Base-by-base conservation (phyloP, 768 basidiomycete genomes). In the Mycena polygramma region DNA sequence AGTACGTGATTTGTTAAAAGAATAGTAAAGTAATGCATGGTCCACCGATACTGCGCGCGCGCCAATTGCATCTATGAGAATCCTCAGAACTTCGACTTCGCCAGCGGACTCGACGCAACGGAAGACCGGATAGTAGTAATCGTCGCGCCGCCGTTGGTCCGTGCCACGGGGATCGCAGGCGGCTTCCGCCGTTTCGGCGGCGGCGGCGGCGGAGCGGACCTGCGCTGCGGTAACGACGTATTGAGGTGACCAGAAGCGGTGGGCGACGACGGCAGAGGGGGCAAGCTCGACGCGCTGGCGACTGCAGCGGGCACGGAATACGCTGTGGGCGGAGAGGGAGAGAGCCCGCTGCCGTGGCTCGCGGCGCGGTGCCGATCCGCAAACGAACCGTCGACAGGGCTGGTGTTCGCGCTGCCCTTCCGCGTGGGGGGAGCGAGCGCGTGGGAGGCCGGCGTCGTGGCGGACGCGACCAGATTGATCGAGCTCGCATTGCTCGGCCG, bases 151-250 rank as follows among this genome's bases (percentile, higher is more conserved):
- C 85, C 75, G 63, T 85, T 83, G 0, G 85, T 85, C 57, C 77
- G 82, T 37, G 82, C 83, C 2, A 85, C 80, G 13, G 93, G 92
- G 53, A 91, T 84, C 19, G 92, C 90, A 41, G 93, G 93, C 1
- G 93, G 89, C 73, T 92, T 92, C 75, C 93, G 81, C 53, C 92
- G 84, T 75, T 89, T 89, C 4, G 86, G 86, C 22, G 92, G 91
- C 13, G 92, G 91, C 8, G 93, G 91, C 8, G 93, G 90, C 0
- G 92, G 90, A 3, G 92, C 86, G 6, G 86, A 82, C 64, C 89
- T 80, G 63, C 87, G 84, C 39, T 75, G 80, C 59, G 77, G 78
- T 36, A 69, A 76, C n/a, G 76, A 77, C 60, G 74, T 68, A 65
- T 69, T 76, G n/a, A 52, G 4, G 26, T 66, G 70, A 39, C 75